A percentile compares a stretch with the other conserved stretches of the same genome.
Conservation (phyloP, 2,329 filamentous ascomycete genomes). For the Penicillium frequentans region DNA sequence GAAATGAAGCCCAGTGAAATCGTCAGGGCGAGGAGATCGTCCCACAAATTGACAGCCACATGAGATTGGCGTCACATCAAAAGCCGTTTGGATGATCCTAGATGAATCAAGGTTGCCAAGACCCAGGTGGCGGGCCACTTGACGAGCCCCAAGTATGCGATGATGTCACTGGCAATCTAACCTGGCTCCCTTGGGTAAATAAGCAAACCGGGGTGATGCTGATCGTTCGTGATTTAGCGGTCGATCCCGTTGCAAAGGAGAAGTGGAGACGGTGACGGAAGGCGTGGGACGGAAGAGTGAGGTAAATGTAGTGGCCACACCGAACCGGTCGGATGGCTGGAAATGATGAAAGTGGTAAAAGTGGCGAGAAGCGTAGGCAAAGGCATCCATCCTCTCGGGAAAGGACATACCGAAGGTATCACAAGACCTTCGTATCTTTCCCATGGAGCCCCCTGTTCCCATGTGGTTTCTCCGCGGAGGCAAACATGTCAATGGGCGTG, state of each 20-base stretch:
- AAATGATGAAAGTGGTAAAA: slow-evolving; percentile 7
- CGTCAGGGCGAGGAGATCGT: slow-evolving; percentile 15
- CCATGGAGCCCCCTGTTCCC: not conserved
- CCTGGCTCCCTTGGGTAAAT: slow-evolving; percentile 17
- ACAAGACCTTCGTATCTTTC: not conserved
- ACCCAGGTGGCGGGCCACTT: slow-evolving; percentile 24
- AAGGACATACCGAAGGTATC: not conserved
- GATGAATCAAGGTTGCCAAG: slow-evolving; percentile 21
- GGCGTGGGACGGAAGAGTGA: slow-evolving; percentile 4
- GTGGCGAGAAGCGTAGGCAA: slow-evolving; percentile 11
- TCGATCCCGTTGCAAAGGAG: slow-evolving; percentile 8
- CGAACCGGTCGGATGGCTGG: slow-evolving; percentile 23
- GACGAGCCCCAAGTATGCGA: slow-evolving; percentile 24
- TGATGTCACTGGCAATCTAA: slow-evolving; percentile 31
- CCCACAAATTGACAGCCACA: not conserved
- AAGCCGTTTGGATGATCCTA: slow-evolving; percentile 11
- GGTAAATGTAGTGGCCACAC: slow-evolving; percentile 11
- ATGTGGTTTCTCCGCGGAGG: not conserved
- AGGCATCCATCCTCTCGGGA: not conserved
- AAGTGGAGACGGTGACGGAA: slow-evolving; percentile 10
- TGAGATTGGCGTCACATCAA: not conserved
- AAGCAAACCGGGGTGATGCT: slow-evolving; percentile 8
- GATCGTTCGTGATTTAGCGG: slow-evolving; percentile 4
- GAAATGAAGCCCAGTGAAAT: slow-evolving; percentile 15
- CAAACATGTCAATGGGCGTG: not conserved